Evolutionary conservation across 805 yeast genomes (phyloP).

Genomic region (Citeromyces nyonsensis): DNA sequence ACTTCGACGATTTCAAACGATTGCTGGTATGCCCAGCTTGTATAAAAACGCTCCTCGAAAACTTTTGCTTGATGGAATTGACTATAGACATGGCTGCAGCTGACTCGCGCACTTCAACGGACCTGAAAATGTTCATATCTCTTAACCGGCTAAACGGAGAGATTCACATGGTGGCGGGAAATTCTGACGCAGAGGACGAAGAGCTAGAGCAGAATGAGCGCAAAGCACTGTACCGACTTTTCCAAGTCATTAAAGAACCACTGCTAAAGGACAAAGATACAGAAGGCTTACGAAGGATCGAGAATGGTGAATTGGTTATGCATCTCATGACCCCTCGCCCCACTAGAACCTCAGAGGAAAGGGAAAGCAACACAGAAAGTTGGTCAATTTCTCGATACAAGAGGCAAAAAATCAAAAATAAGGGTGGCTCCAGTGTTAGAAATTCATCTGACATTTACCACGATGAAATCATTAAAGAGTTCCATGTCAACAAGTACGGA

Average conservation of each 20-base stretch:
- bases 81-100: slow-evolving; percentile 15
- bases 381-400: too few relatives aligned
- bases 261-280: neutral
- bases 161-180: slow-evolving; percentile 14
- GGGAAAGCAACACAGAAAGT: too few relatives aligned
- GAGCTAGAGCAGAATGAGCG: neutral
- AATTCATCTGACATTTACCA: too few relatives aligned
- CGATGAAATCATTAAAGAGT: neutral
- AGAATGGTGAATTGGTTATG: too few relatives aligned
- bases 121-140: slow-evolving; percentile 10
- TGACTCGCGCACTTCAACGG: slow-evolving; percentile 8
- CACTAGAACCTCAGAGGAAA: too few relatives aligned
- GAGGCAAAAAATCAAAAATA: too few relatives aligned
- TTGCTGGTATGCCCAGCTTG: slow-evolving; percentile 13
- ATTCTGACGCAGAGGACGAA: slow-evolving; percentile 9
- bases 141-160: slow-evolving; percentile 18
- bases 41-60: slow-evolving; percentile 11
- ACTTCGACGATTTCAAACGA: slow-evolving; percentile 15
- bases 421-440: too few relatives aligned
- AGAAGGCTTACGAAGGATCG: too few relatives aligned
- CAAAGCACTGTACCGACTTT: neutral
- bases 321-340: too few relatives aligned
- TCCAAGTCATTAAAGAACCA: neutral
- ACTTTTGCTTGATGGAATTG: slow-evolving; percentile 13
- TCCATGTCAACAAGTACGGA: slow-evolving; percentile 1